Percentiles rank a stretch among this genome's conserved stretches.
phyloP scores from a whole-genome alignment of 2,329 filamentous ascomycete species.

The Elsinoe fawcettii region DNA sequence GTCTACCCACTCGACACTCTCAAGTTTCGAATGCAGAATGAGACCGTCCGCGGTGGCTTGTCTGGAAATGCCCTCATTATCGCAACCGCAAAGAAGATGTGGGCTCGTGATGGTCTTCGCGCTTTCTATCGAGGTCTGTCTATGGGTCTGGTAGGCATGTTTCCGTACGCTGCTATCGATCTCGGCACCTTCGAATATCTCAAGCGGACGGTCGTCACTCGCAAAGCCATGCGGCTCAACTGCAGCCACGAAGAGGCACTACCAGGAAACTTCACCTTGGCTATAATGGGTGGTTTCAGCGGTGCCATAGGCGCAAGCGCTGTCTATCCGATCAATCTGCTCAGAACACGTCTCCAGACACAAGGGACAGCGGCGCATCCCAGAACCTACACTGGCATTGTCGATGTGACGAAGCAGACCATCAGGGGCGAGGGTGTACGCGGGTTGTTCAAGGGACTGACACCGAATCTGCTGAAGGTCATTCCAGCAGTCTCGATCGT shows the following conservation, averaged over 20 bases:
- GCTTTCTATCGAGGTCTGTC: slow-evolving; percentile 87
- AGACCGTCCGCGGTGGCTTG: slow-evolving; percentile 77
- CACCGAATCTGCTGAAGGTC: slow-evolving; percentile 92
- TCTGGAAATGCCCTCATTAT: slow-evolving; percentile 75
- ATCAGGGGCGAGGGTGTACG: slow-evolving; percentile 72
- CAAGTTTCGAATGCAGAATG: slow-evolving; percentile 85
- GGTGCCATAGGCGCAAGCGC: slow-evolving; percentile 88
- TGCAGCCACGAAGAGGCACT: slow-evolving; percentile 73
- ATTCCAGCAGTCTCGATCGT: slow-evolving; percentile 86
- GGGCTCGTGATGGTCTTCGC: slow-evolving; percentile 61
- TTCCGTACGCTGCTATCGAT: slow-evolving; percentile 95
- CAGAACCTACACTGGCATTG: slow-evolving; percentile 80
- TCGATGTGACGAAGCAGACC: slow-evolving; percentile 80
- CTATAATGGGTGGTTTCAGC: slow-evolving; percentile 80
- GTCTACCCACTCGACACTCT: slow-evolving; percentile 90
- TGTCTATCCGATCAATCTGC: slow-evolving; percentile 90
- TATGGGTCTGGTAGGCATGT: slow-evolving; percentile 92
- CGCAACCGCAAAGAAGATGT: slow-evolving; percentile 81
- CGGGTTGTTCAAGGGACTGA: slow-evolving; percentile 89
- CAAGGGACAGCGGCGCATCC: slow-evolving; percentile 91
- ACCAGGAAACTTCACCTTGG: slow-evolving; percentile 75
- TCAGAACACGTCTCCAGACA: slow-evolving; percentile 84
- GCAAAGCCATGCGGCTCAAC: slow-evolving; percentile 60
- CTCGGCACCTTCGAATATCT: slow-evolving; percentile 91
- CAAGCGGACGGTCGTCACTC: slow-evolving; percentile 64